Percentiles rank a stretch among this genome's conserved stretches.
These are phyloP conservation scores for Fusarium buharicum DNA, from an alignment of 2,329 filamentous ascomycete species.

Conservation along the genomic window DNA sequence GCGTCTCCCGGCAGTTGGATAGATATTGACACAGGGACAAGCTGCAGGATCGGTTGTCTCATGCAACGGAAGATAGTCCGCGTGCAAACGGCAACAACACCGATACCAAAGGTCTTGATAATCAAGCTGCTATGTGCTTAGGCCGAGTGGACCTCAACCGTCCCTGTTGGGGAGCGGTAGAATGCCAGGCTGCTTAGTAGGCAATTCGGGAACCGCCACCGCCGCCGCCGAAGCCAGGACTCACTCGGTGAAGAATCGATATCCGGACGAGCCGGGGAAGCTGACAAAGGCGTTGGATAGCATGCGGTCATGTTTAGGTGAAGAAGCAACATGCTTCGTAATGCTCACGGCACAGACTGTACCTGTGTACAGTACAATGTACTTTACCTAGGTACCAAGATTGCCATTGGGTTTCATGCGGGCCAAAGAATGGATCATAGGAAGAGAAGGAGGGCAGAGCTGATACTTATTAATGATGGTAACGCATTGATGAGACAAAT, in stretches of 20 bases:
- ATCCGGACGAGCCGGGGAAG: constrained; percentile 39
- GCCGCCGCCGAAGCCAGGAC: constrained; percentile 31
- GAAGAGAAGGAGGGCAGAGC: constrained; percentile 8
- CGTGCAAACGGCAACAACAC: constrained; percentile 41
- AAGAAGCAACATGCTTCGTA: constrained; percentile 38
- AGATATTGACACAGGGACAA: neutral
- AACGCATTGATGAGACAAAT: constrained; percentile 24
- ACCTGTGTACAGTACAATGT: constrained; percentile 2
- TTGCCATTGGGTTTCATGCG: constrained; percentile 4
- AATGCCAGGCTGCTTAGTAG: constrained; percentile 10
- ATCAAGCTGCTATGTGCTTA: constrained; percentile 13
- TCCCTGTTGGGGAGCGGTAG: constrained; percentile 35
- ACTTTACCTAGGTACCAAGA: constrained; percentile 4
- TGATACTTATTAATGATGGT: constrained; percentile 26
- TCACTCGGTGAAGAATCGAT: constrained; percentile 42
- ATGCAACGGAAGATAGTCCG: constrained; percentile 37
- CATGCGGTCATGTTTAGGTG: constrained; percentile 26
- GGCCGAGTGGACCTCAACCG: constrained; percentile 39
- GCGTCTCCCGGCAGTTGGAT: constrained; percentile 4
- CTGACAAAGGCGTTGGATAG: constrained; percentile 33
- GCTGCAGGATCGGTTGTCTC: constrained; percentile 6
- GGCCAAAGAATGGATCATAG: constrained; percentile 9
- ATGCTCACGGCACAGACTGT: constrained; percentile 34
- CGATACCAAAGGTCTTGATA: constrained; percentile 35
- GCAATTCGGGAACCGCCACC: constrained; percentile 35